Conservation (phyloP, 495 filamentous ascomycete species). For the Rhizodiscina lignyota region DNA sequence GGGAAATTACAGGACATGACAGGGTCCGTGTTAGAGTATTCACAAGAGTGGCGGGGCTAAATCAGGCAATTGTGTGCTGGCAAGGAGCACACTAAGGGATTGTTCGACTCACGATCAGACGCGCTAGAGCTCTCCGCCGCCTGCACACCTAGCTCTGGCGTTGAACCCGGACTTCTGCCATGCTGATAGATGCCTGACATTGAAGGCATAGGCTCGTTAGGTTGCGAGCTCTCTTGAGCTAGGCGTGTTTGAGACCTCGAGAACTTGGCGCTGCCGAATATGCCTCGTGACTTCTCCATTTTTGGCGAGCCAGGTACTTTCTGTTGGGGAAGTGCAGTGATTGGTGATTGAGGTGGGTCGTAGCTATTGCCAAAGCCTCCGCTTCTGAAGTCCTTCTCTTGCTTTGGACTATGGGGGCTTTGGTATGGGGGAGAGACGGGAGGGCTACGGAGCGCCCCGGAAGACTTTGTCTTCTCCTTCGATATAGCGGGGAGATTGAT, state of each 20-base stretch:
- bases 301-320: neutral
- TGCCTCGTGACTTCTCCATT: slow-evolving; percentile 35
- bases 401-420: neutral
- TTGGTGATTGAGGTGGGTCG: slow-evolving; percentile 25
- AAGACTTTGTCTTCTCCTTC: neutral
- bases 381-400: neutral
- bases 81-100: no score
- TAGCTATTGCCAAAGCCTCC: slow-evolving; percentile 8
- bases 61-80: no score
- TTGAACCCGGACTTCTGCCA: slow-evolving; percentile 8
- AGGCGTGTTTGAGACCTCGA: slow-evolving; percentile 33
- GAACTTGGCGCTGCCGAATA: slow-evolving; percentile 39
- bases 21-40: no score
- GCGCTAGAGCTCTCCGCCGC: slow-evolving; percentile 14
- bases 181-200: slow-evolving; percentile 8
- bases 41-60: no score
- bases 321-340: slow-evolving; percentile 31
- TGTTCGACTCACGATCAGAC: no score
- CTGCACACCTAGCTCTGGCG: slow-evolving; percentile 11
- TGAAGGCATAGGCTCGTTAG: slow-evolving; percentile 1
- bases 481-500: slow-evolving; percentile 2
- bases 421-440: no score
- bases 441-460: no score
- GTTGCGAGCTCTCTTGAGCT: neutral
- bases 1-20: no score